Conservation (phyloP, 768 basidiomycete genomes). For the Clitopilus passeckerianus region DNA sequence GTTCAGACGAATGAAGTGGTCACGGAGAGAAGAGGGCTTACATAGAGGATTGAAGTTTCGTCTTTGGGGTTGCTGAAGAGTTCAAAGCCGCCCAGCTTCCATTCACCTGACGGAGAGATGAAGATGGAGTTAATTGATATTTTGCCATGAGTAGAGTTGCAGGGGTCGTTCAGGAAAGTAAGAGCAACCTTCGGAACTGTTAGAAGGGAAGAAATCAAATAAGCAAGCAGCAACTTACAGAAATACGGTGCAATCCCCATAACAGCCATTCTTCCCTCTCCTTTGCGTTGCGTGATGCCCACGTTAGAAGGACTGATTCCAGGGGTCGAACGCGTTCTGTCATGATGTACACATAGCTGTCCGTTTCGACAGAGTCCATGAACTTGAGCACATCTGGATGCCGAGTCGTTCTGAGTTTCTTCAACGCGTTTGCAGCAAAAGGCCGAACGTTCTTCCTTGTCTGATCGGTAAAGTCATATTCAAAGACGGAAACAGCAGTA, state of each 20-base stretch:
- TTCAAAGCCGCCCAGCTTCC: conserved; percentile 96
- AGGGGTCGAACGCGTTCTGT: conserved; percentile 90
- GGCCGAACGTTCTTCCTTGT: conserved; percentile 55
- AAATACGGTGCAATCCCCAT: conserved; percentile 90
- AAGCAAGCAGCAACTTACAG: conserved; percentile 49
- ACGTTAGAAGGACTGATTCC: conserved; percentile 51
- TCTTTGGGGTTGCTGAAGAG: conserved; percentile 82
- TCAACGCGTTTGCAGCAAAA: conserved; percentile 84
- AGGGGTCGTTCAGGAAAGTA: conserved; percentile 84
- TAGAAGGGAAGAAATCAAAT: conserved; percentile 5
- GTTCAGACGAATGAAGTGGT: neutral
- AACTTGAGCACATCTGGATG: conserved; percentile 97
- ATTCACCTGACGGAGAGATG: conserved; percentile 90
- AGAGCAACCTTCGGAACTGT: conserved; percentile 63
- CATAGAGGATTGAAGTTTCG: conserved; percentile 73
- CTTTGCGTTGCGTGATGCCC: conserved; percentile 55
- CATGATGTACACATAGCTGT: conserved; percentile 83
- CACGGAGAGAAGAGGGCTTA: conserved; percentile 29
- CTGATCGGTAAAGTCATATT: conserved; percentile 74
- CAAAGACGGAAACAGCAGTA: conserved; percentile 82
- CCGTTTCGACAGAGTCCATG: conserved; percentile 90
- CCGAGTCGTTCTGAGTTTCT: conserved; percentile 84
- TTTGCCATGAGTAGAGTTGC: conserved; percentile 79
- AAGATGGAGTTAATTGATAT: conserved; percentile 75
- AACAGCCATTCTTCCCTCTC: conserved; percentile 84